phyloP scores from a whole-genome alignment of 1,284 basidiomycete species.

The Entoloma clypeatum region DNA sequence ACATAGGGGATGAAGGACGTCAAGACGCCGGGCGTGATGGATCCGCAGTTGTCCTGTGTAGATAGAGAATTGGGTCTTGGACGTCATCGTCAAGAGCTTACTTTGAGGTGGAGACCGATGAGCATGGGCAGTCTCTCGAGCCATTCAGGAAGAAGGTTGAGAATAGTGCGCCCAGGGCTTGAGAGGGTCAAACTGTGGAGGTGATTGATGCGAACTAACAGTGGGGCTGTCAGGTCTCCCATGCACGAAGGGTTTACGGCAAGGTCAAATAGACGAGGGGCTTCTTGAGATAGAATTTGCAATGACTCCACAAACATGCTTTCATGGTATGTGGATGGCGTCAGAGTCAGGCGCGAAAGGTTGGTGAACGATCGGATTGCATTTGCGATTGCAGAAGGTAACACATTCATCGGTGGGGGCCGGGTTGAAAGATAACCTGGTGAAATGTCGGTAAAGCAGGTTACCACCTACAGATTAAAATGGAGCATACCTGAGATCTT shows the following conservation, averaged over 20 bases:
- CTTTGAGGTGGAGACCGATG: conserved; percentile 38
- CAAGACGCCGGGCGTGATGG: conserved; percentile 53
- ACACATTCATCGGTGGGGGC: conserved; percentile 31
- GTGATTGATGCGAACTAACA: conserved; percentile 30
- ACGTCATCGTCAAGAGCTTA: conserved; percentile 19
- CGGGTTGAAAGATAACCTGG: conserved; percentile 40
- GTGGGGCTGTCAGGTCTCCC: conserved; percentile 29
- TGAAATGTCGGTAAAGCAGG: conserved; percentile 4
- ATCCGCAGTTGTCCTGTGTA: conserved; percentile 49
- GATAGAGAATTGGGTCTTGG: background rate
- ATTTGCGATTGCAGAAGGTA: conserved; percentile 29
- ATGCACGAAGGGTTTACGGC: conserved; percentile 39
- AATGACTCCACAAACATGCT: conserved; percentile 35
- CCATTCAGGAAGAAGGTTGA: conserved; percentile 46
- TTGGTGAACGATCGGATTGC: conserved; percentile 38
- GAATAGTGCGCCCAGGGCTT: conserved; percentile 40
- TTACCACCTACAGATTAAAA: background rate
- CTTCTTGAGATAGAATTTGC: conserved; percentile 22
- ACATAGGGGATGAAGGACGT: conserved; percentile 38
- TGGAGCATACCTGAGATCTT: conserved; percentile 39
- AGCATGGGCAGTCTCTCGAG: conserved; percentile 34
- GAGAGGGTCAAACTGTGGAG: conserved; percentile 37
- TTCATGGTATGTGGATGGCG: conserved; percentile 35
- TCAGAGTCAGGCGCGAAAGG: conserved; percentile 35
- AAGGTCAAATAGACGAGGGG: conserved; percentile 31